Percentiles rank a stretch among this genome's conserved stretches.
Evolutionary conservation across 352 stramenopile species (phyloP).

Genomic region (Pythium sp.): DNA sequence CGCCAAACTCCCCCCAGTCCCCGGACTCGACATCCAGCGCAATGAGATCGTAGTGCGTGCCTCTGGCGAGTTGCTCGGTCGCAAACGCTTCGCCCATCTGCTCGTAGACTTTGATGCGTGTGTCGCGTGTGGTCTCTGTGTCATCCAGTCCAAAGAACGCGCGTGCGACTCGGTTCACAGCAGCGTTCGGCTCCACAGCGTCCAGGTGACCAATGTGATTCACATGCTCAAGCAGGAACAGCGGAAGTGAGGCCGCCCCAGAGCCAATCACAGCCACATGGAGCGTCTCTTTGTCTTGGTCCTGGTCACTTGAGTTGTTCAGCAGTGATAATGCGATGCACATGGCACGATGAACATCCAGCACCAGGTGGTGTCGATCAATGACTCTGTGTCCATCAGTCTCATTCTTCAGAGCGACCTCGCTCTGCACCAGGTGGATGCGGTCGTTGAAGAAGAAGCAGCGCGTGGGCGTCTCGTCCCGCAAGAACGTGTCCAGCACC

Average conservation of each 20-base stretch:
- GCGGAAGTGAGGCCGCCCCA: constrained; percentile 49
- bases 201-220: constrained; percentile 36
- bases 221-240: constrained; percentile 50
- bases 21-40: constrained; percentile 70
- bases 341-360: constrained; percentile 72
- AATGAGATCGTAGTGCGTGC: constrained; percentile 35
- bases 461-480: constrained; percentile 31
- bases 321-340: constrained; percentile 40
- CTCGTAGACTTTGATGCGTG: constrained; percentile 35
- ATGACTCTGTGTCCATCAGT: constrained; percentile 12
- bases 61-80: constrained; percentile 11
- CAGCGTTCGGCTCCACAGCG: constrained; percentile 51
- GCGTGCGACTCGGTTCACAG: constrained; percentile 41
- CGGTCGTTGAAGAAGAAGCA: constrained; percentile 77
- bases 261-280: constrained; percentile 48
- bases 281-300: constrained; percentile 10
- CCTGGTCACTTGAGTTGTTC: not conserved
- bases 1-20: constrained; percentile 16
- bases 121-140: constrained; percentile 18
- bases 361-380: constrained; percentile 41
- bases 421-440: constrained; percentile 69
- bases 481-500: constrained; percentile 60
- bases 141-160: constrained; percentile 42
- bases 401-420: constrained; percentile 38
- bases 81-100: constrained; percentile 49